Conservation (phyloP, 805 yeast genomes). For the Vanderwaltozyma polyspora region DNA sequence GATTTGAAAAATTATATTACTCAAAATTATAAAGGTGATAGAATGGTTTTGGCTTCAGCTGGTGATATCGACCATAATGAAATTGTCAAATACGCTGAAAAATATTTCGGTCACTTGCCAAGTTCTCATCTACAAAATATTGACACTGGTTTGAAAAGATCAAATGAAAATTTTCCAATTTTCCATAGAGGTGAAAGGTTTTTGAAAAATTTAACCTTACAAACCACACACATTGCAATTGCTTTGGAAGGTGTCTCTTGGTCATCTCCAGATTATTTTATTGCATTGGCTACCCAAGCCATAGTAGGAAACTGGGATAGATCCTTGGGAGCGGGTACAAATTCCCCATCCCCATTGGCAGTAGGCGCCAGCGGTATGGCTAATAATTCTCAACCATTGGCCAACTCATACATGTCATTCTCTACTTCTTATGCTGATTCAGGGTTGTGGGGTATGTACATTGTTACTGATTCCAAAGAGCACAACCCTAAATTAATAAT, state of each 20-base stretch:
- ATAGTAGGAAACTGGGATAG: constrained; percentile 97
- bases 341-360: constrained; percentile 79
- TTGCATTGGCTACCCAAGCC: constrained; percentile 92
- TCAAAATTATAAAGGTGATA: constrained; percentile 85
- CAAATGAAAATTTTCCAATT: constrained; percentile 58
- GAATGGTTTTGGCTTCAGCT: constrained; percentile 97
- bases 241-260: constrained; percentile 98
- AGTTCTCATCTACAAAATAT: constrained; percentile 34
- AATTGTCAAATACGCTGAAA: constrained; percentile 63
- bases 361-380: constrained; percentile 41
- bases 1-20: constrained; percentile 73
- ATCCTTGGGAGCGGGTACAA: constrained; percentile 70
- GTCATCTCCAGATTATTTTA: constrained; percentile 91
- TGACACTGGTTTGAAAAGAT: constrained; percentile 2
- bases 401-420: constrained; percentile 93
- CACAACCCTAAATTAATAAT: constrained; percentile 56
- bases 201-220: constrained; percentile 70
- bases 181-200: constrained; percentile 82
- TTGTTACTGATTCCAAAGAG: constrained; percentile 66
- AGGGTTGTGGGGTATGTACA: constrained; percentile 94
- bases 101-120: constrained; percentile 60
- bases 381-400: constrained; percentile 40
- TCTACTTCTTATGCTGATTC: constrained; percentile 96
- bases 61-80: constrained; percentile 88
- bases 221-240: constrained; percentile 82